Percentiles rank a stretch among this genome's conserved stretches.
Evolutionary conservation across 768 basidiomycete genomes (phyloP).

Genomic region (Russula earlei): DNA sequence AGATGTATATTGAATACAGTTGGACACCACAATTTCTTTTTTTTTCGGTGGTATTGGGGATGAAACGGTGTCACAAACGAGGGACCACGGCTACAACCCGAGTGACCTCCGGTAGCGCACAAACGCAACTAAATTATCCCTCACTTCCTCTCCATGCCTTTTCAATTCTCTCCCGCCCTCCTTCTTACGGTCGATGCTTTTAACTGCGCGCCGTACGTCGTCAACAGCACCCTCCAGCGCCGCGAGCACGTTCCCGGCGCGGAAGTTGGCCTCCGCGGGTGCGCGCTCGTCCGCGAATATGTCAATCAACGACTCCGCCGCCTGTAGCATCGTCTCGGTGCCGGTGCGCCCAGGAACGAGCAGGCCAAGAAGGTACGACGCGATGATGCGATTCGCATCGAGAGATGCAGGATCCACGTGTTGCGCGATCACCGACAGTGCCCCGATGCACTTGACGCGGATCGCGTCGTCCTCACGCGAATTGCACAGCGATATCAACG

Average conservation of each 20-base stretch:
- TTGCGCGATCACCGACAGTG: slow-evolving; percentile 79
- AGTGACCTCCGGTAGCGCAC: slow-evolving; percentile 61
- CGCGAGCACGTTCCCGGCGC: slow-evolving; percentile 46
- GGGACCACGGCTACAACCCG: slow-evolving; percentile 27
- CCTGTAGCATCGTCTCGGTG: slow-evolving; percentile 68
- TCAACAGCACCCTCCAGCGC: slow-evolving; percentile 51
- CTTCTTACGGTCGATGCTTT: slow-evolving; percentile 56
- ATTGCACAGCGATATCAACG: slow-evolving; percentile 59
- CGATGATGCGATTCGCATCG: slow-evolving; percentile 60
- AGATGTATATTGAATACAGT: not conserved
- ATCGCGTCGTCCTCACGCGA: slow-evolving; percentile 43
- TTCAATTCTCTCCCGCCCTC: slow-evolving; percentile 57
- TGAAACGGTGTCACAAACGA: not conserved
- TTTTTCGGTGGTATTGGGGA: not conserved
- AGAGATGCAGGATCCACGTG: slow-evolving; percentile 40
- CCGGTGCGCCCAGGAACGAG: slow-evolving; percentile 35
- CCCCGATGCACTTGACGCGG: slow-evolving; percentile 72
- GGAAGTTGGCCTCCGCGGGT: slow-evolving; percentile 77
- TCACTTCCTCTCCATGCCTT: slow-evolving; percentile 62
- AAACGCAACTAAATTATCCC: slow-evolving; percentile 69
- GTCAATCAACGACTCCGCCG: slow-evolving; percentile 77
- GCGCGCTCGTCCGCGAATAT: slow-evolving; percentile 84
- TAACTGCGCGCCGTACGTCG: slow-evolving; percentile 51
- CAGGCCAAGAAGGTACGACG: slow-evolving; percentile 56
- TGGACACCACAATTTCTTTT: not conserved